Evolutionary conservation across 441 rosid genomes (phyloP), one percentile per base, ranked within the genome.

Genomic region (Geranium incanum): DNA sequence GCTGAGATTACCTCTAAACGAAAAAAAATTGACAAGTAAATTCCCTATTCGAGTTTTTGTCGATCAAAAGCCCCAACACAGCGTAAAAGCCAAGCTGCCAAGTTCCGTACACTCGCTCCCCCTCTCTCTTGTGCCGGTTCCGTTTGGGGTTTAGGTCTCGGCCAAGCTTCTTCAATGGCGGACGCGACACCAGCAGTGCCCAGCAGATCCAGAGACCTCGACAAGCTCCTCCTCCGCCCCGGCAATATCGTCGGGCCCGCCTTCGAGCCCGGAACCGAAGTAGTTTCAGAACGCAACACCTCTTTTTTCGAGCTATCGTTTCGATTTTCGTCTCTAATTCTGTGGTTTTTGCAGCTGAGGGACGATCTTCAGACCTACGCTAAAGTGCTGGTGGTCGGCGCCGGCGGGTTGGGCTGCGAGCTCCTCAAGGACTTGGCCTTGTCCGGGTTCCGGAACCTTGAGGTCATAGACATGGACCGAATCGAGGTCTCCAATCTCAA

Each of bases 361-460:
- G 90, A 90, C 28, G 99, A 92, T 79, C 84, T 92, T 28, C 81
- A 85, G 70, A 86, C 87, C 59, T 86, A 85, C 71, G 95, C 77
- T n/a, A 80, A 83, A 70, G 80, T 92, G 28, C 79, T 94, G 82
- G 97, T 92, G 76, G 88, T 94, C 45, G 97, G 97, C 45, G 99
- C 99, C 0, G 99, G 99, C 73, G 97, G 97, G 57, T 89, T 94
- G 78, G 99, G 99, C 16, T 94, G 99, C 73, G 99, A 94, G 79
- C 81, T 92, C 62, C 87, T 94, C 16, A 94, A 92, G 79, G 95
- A 94, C 81, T 78, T 92, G 83, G 97, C 95, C 71, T 83, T 94
- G 43, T 91, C 93, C 0, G 97, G 97, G 8, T 92, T 92, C 79
- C 84, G 81, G 76, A 92, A 88, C 65, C 77, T 92, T 19, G 93